Evolutionary conservation across 116 monocot species (phyloP).

Genomic region (Trichopus zeylanicus): DNA sequence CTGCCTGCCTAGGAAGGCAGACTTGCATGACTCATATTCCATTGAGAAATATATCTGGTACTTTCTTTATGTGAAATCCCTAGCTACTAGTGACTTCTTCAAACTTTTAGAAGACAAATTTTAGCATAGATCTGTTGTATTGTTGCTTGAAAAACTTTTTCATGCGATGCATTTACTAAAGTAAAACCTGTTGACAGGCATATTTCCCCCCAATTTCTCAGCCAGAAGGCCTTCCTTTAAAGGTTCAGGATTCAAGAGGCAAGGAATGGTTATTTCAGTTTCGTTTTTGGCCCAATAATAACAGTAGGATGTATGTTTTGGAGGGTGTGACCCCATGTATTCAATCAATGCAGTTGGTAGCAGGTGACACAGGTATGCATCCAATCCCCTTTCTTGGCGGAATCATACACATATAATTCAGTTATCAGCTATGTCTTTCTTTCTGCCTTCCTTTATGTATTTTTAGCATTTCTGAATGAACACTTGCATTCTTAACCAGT

Average conservation of each 20-base stretch:
- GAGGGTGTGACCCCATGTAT: slow-evolving; percentile 97
- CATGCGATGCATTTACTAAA: neutral
- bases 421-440: neutral
- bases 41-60: no score
- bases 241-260: slow-evolving; percentile 80
- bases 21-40: no score
- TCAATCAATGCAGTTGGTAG: slow-evolving; percentile 92
- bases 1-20: no score
- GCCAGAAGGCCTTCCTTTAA: slow-evolving; percentile 88
- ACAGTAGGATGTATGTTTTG: slow-evolving; percentile 98
- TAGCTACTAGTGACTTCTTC: no score
- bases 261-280: slow-evolving; percentile 94
- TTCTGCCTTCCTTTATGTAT: neutral
- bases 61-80: no score
- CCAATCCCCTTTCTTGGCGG: neutral
- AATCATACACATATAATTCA: neutral
- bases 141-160: neutral
- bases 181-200: slow-evolving; percentile 35
- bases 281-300: slow-evolving; percentile 97
- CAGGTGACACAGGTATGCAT: slow-evolving; percentile 81
- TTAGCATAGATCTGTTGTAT: neutral
- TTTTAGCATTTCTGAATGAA: neutral
- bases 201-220: slow-evolving; percentile 84
- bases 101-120: no score
- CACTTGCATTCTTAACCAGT: neutral